These are phyloP conservation scores for Monilinia laxa DNA, from an alignment of 2,329 filamentous ascomycete species.

Conservation along the genomic window DNA sequence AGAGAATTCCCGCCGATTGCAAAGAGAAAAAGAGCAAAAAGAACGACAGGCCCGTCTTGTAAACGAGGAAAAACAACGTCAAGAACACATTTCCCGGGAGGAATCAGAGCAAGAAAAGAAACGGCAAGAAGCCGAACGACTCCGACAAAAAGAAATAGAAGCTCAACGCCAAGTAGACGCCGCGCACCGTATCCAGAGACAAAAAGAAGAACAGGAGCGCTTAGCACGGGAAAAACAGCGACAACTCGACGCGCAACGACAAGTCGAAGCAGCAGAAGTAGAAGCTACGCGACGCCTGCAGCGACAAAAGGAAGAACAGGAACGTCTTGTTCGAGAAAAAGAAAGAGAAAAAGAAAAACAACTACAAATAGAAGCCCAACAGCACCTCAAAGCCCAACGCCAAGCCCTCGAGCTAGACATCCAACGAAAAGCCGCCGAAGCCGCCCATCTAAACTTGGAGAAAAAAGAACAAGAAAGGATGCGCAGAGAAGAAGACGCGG, in stretches of 20 bases:
- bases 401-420: neutral
- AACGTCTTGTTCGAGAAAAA: neutral
- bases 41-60: neutral
- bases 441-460: neutral
- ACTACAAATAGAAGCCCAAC: neutral
- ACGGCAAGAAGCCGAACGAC: neutral
- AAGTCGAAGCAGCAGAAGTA: neutral
- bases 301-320: neutral
- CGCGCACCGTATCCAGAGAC: neutral
- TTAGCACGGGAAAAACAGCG: neutral
- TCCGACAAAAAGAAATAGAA: constrained; percentile 1
- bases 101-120: neutral
- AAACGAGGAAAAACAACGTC: neutral
- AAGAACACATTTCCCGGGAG: neutral
- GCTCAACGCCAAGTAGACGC: neutral
- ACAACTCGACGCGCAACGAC: neutral
- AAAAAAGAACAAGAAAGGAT: neutral
- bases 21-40: neutral
- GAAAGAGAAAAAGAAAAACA: neutral
- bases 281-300: neutral
- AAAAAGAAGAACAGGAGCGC: neutral
- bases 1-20: neutral
- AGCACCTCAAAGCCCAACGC: neutral
- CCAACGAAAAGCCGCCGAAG: neutral
- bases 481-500: neutral